A percentile compares a stretch with the other conserved stretches of the same genome.
Conservation (phyloP, 768 basidiomycete genomes). For the Gelatoporia subvermispora region DNA sequence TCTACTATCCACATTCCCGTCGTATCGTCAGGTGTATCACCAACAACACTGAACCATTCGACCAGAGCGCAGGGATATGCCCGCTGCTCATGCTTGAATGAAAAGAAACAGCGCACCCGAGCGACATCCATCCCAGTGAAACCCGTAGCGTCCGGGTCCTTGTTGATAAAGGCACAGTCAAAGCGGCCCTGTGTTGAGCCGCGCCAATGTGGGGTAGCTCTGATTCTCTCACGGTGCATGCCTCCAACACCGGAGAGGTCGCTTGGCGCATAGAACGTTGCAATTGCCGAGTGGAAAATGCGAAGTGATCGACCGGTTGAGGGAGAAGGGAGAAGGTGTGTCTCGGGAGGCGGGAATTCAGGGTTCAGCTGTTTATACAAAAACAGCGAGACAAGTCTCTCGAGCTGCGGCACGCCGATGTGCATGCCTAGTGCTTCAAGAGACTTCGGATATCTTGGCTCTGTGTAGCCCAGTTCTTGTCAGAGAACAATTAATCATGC, state of each 20-base stretch:
- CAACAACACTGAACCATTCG: neutral
- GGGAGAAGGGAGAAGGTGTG: neutral
- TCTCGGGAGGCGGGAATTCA: neutral
- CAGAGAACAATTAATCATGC: too few relatives aligned
- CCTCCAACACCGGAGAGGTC: slow-evolving; percentile 19
- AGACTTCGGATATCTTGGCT: neutral
- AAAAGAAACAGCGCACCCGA: slow-evolving; percentile 19
- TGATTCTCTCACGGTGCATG: slow-evolving; percentile 24
- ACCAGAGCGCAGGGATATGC: neutral
- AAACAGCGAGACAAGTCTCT: neutral
- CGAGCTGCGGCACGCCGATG: neutral
- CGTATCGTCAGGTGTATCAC: neutral
- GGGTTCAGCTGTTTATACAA: neutral
- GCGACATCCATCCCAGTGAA: slow-evolving; percentile 19
- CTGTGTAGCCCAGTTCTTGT: neutral
- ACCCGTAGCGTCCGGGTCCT: slow-evolving; percentile 2
- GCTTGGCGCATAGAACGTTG: slow-evolving; percentile 24
- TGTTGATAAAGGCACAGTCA: slow-evolving; percentile 23
- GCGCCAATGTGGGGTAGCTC: slow-evolving; percentile 19
- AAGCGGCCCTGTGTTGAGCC: neutral
- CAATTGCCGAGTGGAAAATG: slow-evolving; percentile 4
- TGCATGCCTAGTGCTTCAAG: neutral
- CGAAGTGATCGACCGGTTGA: neutral
- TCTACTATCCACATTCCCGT: neutral
- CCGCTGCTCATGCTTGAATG: slow-evolving; percentile 10